Percentiles rank a stretch among this genome's conserved stretches.
Conservation (phyloP, 371 early-diverging fungal genomes). For the Catenaria anguillulae region DNA sequence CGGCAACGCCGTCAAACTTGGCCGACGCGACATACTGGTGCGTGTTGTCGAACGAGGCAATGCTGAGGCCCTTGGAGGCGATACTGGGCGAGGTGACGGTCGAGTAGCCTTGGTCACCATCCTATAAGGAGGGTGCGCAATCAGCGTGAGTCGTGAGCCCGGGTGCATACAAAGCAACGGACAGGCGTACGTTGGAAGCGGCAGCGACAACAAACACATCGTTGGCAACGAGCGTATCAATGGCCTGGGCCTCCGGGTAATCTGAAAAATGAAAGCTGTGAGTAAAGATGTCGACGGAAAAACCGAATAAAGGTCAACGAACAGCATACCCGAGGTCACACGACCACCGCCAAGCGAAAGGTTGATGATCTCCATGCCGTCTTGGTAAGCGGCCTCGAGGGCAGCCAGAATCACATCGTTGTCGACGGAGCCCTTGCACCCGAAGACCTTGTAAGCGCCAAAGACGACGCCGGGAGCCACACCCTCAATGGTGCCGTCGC, state of each 20-base stretch:
- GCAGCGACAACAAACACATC: too few relatives aligned
- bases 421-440: conserved; percentile 1
- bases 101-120: conserved; percentile 9
- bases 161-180: too few relatives aligned
- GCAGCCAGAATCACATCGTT: conserved; percentile 6
- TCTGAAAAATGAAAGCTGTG: too few relatives aligned
- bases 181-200: conserved; percentile 8
- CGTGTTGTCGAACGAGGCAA: conserved; percentile 13
- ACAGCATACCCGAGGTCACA: too few relatives aligned
- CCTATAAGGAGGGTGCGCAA: too few relatives aligned
- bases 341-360: conserved; percentile 7
- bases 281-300: too few relatives aligned
- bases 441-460: conserved; percentile 7
- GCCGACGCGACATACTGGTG: neutral
- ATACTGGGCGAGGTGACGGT: conserved; percentile 8
- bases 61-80: conserved; percentile 5
- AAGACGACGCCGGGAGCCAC: conserved; percentile 7
- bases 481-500: neutral
- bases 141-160: too few relatives aligned
- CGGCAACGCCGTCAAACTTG: neutral
- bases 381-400: conserved; percentile 1
- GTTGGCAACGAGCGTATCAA: too few relatives aligned
- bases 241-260: too few relatives aligned
- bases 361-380: conserved; percentile 10
- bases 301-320: too few relatives aligned